Evolutionary conservation across 306 rosid species (phyloP).

Genomic region (Prunus fruticosa): DNA sequence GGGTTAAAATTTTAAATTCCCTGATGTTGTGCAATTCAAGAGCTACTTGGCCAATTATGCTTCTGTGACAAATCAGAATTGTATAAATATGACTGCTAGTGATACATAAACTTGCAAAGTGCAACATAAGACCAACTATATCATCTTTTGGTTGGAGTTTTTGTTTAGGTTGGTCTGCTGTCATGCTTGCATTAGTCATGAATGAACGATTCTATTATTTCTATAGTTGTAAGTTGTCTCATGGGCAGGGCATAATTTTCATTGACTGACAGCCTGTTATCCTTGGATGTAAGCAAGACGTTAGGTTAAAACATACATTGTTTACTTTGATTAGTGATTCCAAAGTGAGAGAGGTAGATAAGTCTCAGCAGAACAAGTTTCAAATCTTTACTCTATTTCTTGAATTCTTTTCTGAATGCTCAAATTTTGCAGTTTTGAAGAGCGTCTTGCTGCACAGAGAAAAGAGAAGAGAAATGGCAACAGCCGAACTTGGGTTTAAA

Average conservation of each 20-base stretch:
- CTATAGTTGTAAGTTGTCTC: background rate
- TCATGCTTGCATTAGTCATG: background rate
- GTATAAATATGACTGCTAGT: background rate
- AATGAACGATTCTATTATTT: background rate
- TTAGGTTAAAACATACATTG: constrained; percentile 9
- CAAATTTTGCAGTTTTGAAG: constrained; percentile 71
- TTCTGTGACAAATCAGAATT: constrained; percentile 14
- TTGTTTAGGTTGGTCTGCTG: background rate
- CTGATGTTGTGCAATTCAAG: background rate
- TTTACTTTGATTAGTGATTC: constrained; percentile 5
- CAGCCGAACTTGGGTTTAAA: constrained; percentile 80
- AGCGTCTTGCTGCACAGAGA: constrained; percentile 94
- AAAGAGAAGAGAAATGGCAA: constrained; percentile 74
- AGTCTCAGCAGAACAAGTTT: background rate
- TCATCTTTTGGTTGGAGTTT: background rate
- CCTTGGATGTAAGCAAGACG: constrained; percentile 6
- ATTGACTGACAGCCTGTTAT: background rate
- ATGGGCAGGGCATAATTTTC: background rate
- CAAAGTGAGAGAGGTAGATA: background rate
- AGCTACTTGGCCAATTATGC: constrained; percentile 5
- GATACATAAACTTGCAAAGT: background rate
- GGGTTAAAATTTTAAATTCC: background rate
- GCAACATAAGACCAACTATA: background rate
- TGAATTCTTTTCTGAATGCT: background rate
- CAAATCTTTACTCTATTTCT: background rate